Conservation (phyloP, 2,329 filamentous ascomycete genomes). For the Dactylellina leptospora region DNA sequence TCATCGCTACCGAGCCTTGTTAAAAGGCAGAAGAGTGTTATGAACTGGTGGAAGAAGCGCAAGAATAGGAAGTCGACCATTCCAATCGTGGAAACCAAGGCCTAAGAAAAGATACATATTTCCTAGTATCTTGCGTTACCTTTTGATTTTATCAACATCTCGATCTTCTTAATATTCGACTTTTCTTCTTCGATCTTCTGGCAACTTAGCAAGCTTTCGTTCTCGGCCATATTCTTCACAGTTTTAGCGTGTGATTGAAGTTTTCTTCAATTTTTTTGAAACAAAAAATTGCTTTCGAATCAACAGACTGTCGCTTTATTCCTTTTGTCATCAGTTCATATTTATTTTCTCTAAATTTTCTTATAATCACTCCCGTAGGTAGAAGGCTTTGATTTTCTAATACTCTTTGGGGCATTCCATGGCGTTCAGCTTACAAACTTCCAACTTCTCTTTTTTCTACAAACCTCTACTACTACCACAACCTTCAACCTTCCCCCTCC, state of each 20-base stretch:
- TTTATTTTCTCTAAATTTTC: constrained; percentile 16
- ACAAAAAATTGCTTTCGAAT: constrained; percentile 26
- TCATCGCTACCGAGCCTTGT: constrained; percentile 44
- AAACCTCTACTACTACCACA: constrained; percentile 1
- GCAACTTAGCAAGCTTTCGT: neutral
- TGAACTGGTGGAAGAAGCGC: constrained; percentile 52
- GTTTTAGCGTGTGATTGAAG: constrained; percentile 12
- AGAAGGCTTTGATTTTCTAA: constrained; percentile 30
- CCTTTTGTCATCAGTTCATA: constrained; percentile 8
- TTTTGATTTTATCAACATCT: neutral
- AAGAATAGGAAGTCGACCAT: constrained; percentile 50
- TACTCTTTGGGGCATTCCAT: constrained; percentile 47
- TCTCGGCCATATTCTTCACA: neutral
- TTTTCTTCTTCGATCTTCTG: constrained; percentile 7
- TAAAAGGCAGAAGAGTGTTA: constrained; percentile 46
- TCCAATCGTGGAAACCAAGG: constrained; percentile 31
- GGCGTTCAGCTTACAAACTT: constrained; percentile 43
- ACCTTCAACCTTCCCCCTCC: neutral
- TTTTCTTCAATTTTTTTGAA: constrained; percentile 7
- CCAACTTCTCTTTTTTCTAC: constrained; percentile 7
- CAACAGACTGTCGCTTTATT: constrained; percentile 15
- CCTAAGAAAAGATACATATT: neutral
- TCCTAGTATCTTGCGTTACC: neutral
- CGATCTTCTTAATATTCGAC: constrained; percentile 9
- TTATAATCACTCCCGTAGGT: constrained; percentile 23